phyloP scores from a whole-genome alignment of 208 protist species.

The Acanthamoeba culbertsoni region DNA sequence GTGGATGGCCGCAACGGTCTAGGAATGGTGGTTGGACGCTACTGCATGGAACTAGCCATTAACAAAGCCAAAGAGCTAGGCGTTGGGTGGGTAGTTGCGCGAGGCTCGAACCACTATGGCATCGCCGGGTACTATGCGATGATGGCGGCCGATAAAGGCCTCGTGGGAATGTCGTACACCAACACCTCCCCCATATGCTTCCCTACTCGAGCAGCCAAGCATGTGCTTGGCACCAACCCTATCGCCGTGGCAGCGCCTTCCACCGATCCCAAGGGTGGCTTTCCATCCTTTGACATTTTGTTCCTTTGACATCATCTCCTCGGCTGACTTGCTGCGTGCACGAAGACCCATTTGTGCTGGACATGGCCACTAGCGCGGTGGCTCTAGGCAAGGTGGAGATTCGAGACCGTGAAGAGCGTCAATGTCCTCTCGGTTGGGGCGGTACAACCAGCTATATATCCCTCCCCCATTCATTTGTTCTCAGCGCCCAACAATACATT shows the following conservation, averaged over 20 bases:
- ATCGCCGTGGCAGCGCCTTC: constrained; percentile 68
- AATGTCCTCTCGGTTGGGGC: constrained; percentile 65
- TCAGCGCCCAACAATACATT: too few relatives aligned
- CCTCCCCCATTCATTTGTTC: too few relatives aligned
- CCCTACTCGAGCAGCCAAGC: constrained; percentile 65
- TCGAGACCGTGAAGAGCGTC: constrained; percentile 45
- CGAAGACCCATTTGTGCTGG: constrained; percentile 63
- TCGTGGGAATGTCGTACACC: constrained; percentile 67
- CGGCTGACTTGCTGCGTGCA: neutral
- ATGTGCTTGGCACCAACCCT: constrained; percentile 75
- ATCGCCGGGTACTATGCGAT: constrained; percentile 74
- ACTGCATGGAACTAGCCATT: constrained; percentile 75
- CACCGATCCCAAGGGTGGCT: constrained; percentile 61
- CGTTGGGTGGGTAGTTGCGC: constrained; percentile 66
- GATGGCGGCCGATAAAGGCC: constrained; percentile 58
- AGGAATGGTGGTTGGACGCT: constrained; percentile 62
- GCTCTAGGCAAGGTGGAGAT: constrained; percentile 71
- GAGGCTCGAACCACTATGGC: constrained; percentile 75
- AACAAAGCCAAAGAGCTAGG: constrained; percentile 70
- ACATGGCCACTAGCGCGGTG: constrained; percentile 72
- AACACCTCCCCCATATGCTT: constrained; percentile 70
- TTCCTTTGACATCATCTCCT: neutral
- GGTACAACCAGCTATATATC: neutral
- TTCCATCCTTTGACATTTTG: neutral
- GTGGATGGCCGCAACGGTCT: constrained; percentile 78